A percentile compares a stretch with the other conserved stretches of the same genome.
These are phyloP conservation scores for Ascomycota sp. DNA, from an alignment of 2,329 filamentous ascomycete genomes.

Conservation along the genomic window DNA sequence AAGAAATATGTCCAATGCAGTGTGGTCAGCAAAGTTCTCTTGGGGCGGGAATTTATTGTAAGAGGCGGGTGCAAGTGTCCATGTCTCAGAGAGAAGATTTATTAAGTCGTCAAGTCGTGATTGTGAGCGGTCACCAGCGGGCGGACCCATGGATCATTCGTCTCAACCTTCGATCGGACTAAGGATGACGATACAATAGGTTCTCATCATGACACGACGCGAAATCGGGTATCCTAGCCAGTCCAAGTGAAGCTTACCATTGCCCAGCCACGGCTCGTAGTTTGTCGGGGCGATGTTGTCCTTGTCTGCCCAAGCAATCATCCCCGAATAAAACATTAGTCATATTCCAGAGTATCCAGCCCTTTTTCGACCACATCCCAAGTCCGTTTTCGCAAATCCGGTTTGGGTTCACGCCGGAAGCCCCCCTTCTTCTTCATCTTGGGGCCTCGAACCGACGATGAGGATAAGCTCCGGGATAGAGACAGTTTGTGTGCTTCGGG, in stretches of 20 bases:
- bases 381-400: slow-evolving; percentile 41
- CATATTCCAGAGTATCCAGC: slow-evolving; percentile 37
- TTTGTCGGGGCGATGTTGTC: no score
- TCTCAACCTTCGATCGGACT: slow-evolving; percentile 38
- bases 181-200: slow-evolving; percentile 83
- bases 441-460: not conserved
- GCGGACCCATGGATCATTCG: slow-evolving; percentile 12
- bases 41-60: no score
- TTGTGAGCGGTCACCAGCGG: slow-evolving; percentile 11
- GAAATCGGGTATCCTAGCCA: not conserved
- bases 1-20: no score
- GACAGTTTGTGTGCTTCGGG: no score
- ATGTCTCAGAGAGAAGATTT: slow-evolving; percentile 34
- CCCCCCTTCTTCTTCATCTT: slow-evolving; percentile 15
- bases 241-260: no score
- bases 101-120: slow-evolving; percentile 21
- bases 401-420: slow-evolving; percentile 24
- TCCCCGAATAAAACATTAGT: slow-evolving; percentile 13
- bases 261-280: no score
- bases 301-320: no score
- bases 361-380: slow-evolving; percentile 44
- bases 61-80: no score
- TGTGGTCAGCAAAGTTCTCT: no score
- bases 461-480: no score
- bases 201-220: slow-evolving; percentile 49